Evolutionary conservation across 2,329 filamentous ascomycete genomes (phyloP).

Genomic region (Fusarium hostae): DNA sequence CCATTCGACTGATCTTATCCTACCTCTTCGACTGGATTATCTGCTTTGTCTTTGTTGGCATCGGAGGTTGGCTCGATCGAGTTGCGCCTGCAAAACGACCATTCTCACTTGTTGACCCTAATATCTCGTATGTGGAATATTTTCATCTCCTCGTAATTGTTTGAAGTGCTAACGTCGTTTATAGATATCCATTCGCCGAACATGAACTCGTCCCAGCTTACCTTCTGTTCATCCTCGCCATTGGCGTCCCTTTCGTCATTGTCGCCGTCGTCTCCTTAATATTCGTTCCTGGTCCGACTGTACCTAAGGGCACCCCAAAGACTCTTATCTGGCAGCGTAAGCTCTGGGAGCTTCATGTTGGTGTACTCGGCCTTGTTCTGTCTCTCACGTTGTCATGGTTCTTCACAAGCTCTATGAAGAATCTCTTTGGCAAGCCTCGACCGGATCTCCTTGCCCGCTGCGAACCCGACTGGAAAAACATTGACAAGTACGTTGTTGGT

Average conservation of each 20-base stretch:
- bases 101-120: conserved; percentile 76
- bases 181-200: conserved; percentile 74
- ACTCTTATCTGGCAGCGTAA: conserved; percentile 80
- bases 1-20: conserved; percentile 62
- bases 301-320: conserved; percentile 70
- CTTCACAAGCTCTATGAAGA: conserved; percentile 88
- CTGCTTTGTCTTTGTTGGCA: conserved; percentile 67
- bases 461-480: conserved; percentile 74
- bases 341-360: conserved; percentile 89
- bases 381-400: conserved; percentile 79
- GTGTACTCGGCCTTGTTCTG: conserved; percentile 83
- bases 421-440: conserved; percentile 74
- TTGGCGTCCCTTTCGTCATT: conserved; percentile 72
- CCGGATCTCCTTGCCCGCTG: conserved; percentile 88
- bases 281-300: conserved; percentile 78
- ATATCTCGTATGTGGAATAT: conserved; percentile 71
- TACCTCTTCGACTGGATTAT: conserved; percentile 82
- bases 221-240: conserved; percentile 71
- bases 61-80: conserved; percentile 68
- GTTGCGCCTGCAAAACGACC: conserved; percentile 74
- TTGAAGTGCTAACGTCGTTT: conserved; percentile 6
- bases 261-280: conserved; percentile 75
- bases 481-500: conserved; percentile 70
- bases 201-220: conserved; percentile 77
- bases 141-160: background rate